Evolutionary conservation across 2,329 filamentous ascomycete species (phyloP), one percentile per base, ranked within the genome.

Genomic region (Bipolaris oryzae): DNA sequence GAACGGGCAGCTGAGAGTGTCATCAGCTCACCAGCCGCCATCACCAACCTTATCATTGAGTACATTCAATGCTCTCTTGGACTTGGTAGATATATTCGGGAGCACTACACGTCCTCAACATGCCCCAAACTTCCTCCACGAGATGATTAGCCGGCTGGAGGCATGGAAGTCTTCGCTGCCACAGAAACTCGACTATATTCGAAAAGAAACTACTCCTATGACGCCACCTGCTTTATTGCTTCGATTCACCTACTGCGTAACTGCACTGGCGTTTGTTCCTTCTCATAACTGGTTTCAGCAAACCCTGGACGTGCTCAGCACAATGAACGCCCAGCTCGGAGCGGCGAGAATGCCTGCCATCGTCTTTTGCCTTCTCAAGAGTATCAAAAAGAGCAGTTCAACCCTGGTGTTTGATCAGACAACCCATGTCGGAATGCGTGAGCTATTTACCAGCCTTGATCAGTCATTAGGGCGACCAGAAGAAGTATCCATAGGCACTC

Each of bases 61-160:
- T 64, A 82, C 79, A 7, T 84, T 85, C 68, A 85, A 85, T 60
- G 74, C 76, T 25, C 71, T 85, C 9, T 66, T 82, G 0, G 62
- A 69, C n/a, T 28, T 74, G n/a, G 50, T 69, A 5, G 65, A 67
- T 28, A 63, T 74, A 23, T 54, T 73, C 1, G 61, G 61, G 15
- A 45, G 55, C 16, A 57, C 58, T 13, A 46, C 50, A 23, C 53
- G 43, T 31, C 37, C 66, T 50, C 46, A 64, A 44, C 51, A 55
- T 62, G 50, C 60, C 57, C 67, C 50, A 13, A 66, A 66, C 13
- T 69, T 67, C 23, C 69, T 74, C 28, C 58, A 76, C 15, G 75
- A 74, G 38, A 72, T 74, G 37, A 73, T 77, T 50, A 74, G 74
- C 21, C 68, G 67, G 5, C 59, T 79, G 7, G 67, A 55, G 73